A percentile compares a stretch with the other conserved stretches of the same genome.
phyloP scores from a whole-genome alignment of 768 basidiomycete genomes.

The Termitomyces bulborhizus region DNA sequence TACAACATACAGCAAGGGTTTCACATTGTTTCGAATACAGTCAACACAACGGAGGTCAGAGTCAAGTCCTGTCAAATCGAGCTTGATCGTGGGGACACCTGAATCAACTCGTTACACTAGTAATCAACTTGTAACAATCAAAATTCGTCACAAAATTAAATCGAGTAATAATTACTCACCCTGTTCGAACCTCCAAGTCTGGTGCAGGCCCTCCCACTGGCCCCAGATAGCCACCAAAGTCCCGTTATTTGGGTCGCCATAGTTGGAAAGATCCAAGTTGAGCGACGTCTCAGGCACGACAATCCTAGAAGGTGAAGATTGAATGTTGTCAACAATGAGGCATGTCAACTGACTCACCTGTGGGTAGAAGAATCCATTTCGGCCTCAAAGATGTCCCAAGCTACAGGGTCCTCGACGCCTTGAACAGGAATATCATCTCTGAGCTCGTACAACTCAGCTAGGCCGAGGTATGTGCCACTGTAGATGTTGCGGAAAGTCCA shows the following conservation, averaged over 20 bases:
- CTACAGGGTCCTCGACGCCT: constrained; percentile 6
- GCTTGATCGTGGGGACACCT: neutral
- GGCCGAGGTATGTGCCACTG: constrained; percentile 14
- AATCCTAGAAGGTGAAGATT: neutral
- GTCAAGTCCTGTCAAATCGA: neutral
- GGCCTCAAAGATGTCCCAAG: constrained; percentile 18
- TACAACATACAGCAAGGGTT: neutral
- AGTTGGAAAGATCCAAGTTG: constrained; percentile 31
- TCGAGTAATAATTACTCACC: constrained; percentile 5
- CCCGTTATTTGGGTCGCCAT: constrained; percentile 33
- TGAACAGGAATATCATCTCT: constrained; percentile 7
- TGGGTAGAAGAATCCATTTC: constrained; percentile 1
- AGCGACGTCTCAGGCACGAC: neutral
- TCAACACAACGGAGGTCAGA: neutral
- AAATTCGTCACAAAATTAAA: neutral
- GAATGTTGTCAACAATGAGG: neutral
- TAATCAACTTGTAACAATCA: neutral
- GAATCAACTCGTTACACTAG: neutral
- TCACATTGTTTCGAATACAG: neutral
- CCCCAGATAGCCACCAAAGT: constrained; percentile 35
- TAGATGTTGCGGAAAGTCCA: constrained; percentile 16
- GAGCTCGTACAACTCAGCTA: neutral
- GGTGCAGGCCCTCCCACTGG: constrained; percentile 33
- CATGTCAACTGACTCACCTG: constrained; percentile 10
- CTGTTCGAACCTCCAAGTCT: constrained; percentile 34